Evolutionary conservation across 805 yeast genomes (phyloP).

Genomic region (Zygosaccharomyces siamensis): DNA sequence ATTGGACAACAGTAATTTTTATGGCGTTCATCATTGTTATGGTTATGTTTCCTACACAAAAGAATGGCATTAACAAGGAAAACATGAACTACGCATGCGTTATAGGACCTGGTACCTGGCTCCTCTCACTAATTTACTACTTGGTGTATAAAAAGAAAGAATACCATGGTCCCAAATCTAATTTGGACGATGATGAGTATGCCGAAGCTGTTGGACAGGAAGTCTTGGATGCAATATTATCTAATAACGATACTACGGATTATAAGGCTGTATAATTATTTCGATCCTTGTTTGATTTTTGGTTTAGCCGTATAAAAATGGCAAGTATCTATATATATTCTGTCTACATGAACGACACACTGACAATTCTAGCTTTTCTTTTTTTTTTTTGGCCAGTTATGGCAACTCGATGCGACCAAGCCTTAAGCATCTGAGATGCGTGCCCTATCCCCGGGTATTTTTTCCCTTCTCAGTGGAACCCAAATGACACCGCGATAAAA

Average conservation of each 20-base stretch:
- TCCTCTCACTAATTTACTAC: conserved; percentile 47
- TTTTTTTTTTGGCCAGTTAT: neutral
- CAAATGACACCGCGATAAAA: neutral
- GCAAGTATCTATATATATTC: neutral
- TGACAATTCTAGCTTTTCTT: neutral
- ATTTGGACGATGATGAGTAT: conserved; percentile 24
- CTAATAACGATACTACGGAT: neutral
- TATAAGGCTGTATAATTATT: conserved; percentile 1
- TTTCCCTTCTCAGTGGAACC: neutral
- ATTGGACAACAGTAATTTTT: conserved; percentile 45
- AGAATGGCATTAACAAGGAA: conserved; percentile 33
- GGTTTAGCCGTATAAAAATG: neutral
- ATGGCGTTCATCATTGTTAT: conserved; percentile 48
- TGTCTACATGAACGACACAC: neutral
- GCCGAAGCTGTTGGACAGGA: conserved; percentile 22
- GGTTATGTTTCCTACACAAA: conserved; percentile 54
- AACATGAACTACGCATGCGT: conserved; percentile 67
- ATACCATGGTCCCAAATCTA: conserved; percentile 51
- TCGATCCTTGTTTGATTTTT: neutral
- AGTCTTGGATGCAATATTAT: conserved; percentile 15
- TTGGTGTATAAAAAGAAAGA: conserved; percentile 45
- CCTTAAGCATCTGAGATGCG: neutral
- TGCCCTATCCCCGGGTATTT: neutral
- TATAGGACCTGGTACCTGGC: conserved; percentile 55
- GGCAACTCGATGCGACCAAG: neutral